phyloP scores from a whole-genome alignment of 495 filamentous ascomycete species.

The Jackrogersella multiformis region DNA sequence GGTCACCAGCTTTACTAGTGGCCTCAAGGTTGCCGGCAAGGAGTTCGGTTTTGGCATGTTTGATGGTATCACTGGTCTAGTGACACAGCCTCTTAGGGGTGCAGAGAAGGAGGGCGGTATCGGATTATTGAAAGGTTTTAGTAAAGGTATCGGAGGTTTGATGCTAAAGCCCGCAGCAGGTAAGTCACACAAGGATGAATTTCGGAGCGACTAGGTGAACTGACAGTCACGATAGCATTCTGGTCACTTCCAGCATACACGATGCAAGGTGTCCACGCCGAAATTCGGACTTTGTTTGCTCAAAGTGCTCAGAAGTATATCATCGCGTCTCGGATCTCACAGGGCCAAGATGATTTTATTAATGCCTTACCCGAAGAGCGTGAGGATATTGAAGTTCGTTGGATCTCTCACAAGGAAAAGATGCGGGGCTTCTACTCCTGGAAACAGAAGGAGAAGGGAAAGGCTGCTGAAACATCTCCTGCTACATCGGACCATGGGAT shows the following conservation, averaged over 20 bases:
- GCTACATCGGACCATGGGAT: constrained; percentile 18
- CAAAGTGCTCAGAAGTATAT: constrained; percentile 75
- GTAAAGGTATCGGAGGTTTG: constrained; percentile 77
- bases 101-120: constrained; percentile 72
- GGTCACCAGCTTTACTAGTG: constrained; percentile 74
- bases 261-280: constrained; percentile 78
- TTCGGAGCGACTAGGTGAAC: constrained; percentile 17
- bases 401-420: constrained; percentile 63
- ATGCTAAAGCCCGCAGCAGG: constrained; percentile 75
- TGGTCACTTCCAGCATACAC: constrained; percentile 77
- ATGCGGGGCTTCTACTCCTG: constrained; percentile 57
- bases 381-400: constrained; percentile 64
- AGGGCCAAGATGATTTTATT: constrained; percentile 72
- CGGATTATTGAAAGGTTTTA: constrained; percentile 79
- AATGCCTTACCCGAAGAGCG: constrained; percentile 61
- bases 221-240: constrained; percentile 49
- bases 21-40: constrained; percentile 71
- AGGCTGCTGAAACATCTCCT: constrained; percentile 36
- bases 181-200: constrained; percentile 45
- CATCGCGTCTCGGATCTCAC: constrained; percentile 72
- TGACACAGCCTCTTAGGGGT: constrained; percentile 74
- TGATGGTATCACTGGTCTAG: constrained; percentile 75
- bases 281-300: constrained; percentile 70
- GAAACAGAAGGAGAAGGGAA: constrained; percentile 53
- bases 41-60: constrained; percentile 74